Conservation (phyloP, 2,329 filamentous ascomycete genomes). For the Trichoderma gracile region DNA sequence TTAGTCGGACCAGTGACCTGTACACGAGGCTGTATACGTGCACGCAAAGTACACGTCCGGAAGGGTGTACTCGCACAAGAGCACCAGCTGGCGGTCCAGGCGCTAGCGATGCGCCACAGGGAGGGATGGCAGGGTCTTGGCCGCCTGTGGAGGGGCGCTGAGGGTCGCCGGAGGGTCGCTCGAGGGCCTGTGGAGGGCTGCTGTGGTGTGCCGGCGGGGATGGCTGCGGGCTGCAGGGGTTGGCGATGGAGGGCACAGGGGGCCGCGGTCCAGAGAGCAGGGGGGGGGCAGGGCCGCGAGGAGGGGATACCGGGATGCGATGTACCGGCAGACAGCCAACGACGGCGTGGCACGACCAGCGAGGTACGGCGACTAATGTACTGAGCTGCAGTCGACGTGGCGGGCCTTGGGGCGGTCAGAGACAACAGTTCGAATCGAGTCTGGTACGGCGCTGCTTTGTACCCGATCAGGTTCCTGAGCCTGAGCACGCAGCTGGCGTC, state of each 20-base stretch:
- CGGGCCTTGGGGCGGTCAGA: constrained; percentile 23
- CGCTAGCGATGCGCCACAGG: constrained; percentile 24
- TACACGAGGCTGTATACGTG: constrained; percentile 44
- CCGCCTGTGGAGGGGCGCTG: no score
- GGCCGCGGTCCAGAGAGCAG: not conserved
- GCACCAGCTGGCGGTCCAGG: constrained; percentile 29
- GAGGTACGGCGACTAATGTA: constrained; percentile 1
- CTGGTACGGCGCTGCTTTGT: no score
- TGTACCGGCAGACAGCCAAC: constrained; percentile 17
- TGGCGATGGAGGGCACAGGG: constrained; percentile 12
- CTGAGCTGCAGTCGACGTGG: constrained; percentile 21
- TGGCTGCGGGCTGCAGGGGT: constrained; percentile 26
- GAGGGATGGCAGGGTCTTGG: constrained; percentile 7
- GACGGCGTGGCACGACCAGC: constrained; percentile 16
- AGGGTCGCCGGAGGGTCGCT: no score
- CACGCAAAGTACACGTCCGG: not conserved
- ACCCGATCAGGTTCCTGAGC: not conserved
- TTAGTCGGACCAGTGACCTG: constrained; percentile 34
- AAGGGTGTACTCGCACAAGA: not conserved
- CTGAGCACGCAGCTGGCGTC: not conserved
- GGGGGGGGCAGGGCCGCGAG: not conserved
- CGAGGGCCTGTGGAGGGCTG: not conserved
- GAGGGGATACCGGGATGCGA: constrained; percentile 12
- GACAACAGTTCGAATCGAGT: not conserved
- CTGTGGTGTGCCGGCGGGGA: constrained; percentile 24